These are phyloP conservation scores for Sinapis alba DNA, from an alignment of 441 rosid genomes.

Conservation along the genomic window DNA sequence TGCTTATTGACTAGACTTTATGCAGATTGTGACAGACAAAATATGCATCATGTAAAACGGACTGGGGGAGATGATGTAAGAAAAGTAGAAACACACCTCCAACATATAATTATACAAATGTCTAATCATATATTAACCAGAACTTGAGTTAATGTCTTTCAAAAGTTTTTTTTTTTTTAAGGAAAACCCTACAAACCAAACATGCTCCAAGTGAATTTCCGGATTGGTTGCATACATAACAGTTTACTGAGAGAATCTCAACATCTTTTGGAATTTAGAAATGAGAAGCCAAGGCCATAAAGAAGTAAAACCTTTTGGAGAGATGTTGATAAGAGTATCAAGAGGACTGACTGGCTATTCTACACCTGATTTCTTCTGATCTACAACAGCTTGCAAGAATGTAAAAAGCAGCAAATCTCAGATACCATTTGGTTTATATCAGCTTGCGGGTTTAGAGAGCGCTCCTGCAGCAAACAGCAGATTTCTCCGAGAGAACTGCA, in stretches of 20 bases:
- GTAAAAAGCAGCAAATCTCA: neutral
- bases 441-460: constrained; percentile 51
- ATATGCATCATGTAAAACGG: neutral
- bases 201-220: neutral
- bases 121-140: neutral
- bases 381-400: neutral
- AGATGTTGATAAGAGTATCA: neutral
- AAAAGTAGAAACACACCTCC: neutral
- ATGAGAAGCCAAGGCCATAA: neutral
- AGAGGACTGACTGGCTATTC: neutral
- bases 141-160: neutral
- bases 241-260: neutral
- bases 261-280: neutral
- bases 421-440: neutral
- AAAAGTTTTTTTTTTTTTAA: neutral
- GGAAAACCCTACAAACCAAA: neutral
- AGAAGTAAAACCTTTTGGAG: neutral
- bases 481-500: constrained; percentile 88
- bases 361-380: neutral
- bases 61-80: neutral
- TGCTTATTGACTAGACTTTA: too few relatives aligned
- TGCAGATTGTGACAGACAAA: neutral
- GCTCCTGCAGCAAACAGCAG: constrained; percentile 84
- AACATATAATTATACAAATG: neutral
- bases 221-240: neutral